Percentiles rank a stretch among this genome's conserved stretches.
These are phyloP conservation scores for Diutina pseudorugosa DNA, from an alignment of 1,139 yeast genomes.

Conservation along the genomic window DNA sequence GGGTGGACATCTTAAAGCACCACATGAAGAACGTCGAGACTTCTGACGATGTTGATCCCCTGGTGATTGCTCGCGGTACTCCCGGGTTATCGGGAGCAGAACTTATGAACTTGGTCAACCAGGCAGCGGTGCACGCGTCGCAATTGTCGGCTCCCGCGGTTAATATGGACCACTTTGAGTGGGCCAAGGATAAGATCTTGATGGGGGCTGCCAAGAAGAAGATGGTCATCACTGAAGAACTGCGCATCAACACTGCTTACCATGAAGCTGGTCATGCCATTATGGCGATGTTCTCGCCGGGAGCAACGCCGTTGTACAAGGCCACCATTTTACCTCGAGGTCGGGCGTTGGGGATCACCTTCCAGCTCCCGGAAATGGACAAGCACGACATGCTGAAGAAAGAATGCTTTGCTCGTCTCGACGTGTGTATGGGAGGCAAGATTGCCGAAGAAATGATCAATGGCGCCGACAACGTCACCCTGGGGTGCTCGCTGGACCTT, in stretches of 20 bases:
- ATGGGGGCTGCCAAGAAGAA: slow-evolving; percentile 98
- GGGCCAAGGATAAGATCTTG: slow-evolving; percentile 97
- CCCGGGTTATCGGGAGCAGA: slow-evolving; percentile 98
- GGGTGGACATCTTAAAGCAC: slow-evolving; percentile 83
- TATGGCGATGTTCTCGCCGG: slow-evolving; percentile 88
- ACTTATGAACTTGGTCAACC: slow-evolving; percentile 86
- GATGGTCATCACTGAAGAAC: slow-evolving; percentile 93
- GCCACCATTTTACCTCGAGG: slow-evolving; percentile 97
- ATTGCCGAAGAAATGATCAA: slow-evolving; percentile 90
- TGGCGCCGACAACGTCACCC: slow-evolving; percentile 86
- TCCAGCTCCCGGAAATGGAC: slow-evolving; percentile 97
- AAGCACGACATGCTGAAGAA: slow-evolving; percentile 84
- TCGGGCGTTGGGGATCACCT: slow-evolving; percentile 89
- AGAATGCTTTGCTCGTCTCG: slow-evolving; percentile 85
- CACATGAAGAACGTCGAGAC: slow-evolving; percentile 88
- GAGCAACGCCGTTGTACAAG: slow-evolving; percentile 94
- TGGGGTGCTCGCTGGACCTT: slow-evolving; percentile 89
- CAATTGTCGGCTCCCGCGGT: slow-evolving; percentile 86
- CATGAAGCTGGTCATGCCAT: slow-evolving; percentile 99
- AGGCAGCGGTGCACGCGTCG: slow-evolving; percentile 95
- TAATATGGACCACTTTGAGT: slow-evolving; percentile 85
- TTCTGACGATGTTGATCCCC: slow-evolving; percentile 75
- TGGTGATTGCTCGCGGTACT: slow-evolving; percentile 88
- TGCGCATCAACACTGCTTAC: slow-evolving; percentile 87
- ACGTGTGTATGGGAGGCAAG: slow-evolving; percentile 98